These are phyloP conservation scores for Penicillium mononematosum DNA, from an alignment of 495 filamentous ascomycete genomes.

Conservation along the genomic window DNA sequence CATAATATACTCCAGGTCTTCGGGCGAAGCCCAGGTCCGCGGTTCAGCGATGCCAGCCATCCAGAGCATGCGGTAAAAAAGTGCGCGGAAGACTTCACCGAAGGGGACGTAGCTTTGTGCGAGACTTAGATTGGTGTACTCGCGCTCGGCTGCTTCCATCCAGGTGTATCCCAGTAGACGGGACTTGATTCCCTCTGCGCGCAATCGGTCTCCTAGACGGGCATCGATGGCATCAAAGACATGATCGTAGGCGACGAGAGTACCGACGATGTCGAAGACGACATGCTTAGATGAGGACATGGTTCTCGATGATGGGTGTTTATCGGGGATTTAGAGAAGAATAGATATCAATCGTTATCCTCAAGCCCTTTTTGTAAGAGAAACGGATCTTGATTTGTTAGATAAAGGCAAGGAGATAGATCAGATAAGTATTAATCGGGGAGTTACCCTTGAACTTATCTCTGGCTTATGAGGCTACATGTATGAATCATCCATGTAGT, in stretches of 20 bases:
- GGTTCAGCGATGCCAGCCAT: conserved; percentile 33
- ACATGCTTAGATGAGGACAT: conserved; percentile 35
- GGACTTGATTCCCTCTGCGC: conserved; percentile 35
- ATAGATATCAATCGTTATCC: neutral
- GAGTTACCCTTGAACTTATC: neutral
- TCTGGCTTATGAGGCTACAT: neutral
- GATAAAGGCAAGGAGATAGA: neutral
- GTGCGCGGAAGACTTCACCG: conserved; percentile 29
- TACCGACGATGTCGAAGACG: conserved; percentile 46
- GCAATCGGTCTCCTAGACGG: conserved; percentile 35
- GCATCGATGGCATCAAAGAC: conserved; percentile 33
- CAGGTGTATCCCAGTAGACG: conserved; percentile 37
- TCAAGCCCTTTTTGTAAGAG: neutral
- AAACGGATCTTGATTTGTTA: neutral
- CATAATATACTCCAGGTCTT: conserved; percentile 33
- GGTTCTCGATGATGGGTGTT: neutral
- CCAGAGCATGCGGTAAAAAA: conserved; percentile 40
- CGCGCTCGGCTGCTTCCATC: conserved; percentile 43
- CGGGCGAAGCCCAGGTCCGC: conserved; percentile 30
- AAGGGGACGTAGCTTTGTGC: conserved; percentile 32
- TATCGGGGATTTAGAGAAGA: neutral
- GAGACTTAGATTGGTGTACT: conserved; percentile 43
- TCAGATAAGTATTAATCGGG: neutral
- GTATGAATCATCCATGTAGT: neutral
- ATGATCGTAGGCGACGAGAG: conserved; percentile 34